A percentile compares a stretch with the other conserved stretches of the same genome.
Conservation (phyloP, 306 rosid species). For the Corylus avellana region DNA sequence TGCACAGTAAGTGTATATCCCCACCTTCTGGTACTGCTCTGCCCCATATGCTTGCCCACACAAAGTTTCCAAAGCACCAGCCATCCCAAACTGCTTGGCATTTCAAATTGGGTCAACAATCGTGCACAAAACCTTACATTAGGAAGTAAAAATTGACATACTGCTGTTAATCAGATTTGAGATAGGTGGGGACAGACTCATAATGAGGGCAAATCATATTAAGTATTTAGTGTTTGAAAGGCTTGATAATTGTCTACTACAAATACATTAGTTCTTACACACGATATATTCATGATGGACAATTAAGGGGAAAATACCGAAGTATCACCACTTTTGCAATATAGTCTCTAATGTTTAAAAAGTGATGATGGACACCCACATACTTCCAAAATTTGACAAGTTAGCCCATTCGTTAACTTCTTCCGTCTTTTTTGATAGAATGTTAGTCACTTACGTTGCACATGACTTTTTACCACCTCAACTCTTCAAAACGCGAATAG, state of each 20-base stretch:
- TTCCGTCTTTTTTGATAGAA: too few species aligned
- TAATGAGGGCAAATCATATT: not conserved
- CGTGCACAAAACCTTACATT: not conserved
- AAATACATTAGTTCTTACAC: too few species aligned
- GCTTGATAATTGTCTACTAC: not conserved
- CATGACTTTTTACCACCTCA: too few species aligned
- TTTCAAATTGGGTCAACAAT: conserved; percentile 1
- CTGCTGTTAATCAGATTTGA: not conserved
- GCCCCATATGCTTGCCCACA: conserved; percentile 72
- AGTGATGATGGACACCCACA: too few species aligned
- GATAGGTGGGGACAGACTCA: not conserved
- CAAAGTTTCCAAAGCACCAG: conserved; percentile 68
- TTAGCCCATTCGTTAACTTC: too few species aligned
- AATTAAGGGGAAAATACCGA: too few species aligned
- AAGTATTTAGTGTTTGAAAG: not conserved
- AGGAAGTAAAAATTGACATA: not conserved
- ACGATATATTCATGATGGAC: too few species aligned
- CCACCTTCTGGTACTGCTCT: conserved; percentile 46
- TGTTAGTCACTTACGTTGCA: too few species aligned
- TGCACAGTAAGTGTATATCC: conserved; percentile 46
- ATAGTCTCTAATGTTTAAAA: too few species aligned
- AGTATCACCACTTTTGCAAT: too few species aligned
- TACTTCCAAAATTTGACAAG: too few species aligned
- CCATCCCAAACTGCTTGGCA: conserved; percentile 53
- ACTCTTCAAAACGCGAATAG: too few species aligned